Conservation (phyloP, 345 rosid genomes). For the Theobroma cacao region DNA sequence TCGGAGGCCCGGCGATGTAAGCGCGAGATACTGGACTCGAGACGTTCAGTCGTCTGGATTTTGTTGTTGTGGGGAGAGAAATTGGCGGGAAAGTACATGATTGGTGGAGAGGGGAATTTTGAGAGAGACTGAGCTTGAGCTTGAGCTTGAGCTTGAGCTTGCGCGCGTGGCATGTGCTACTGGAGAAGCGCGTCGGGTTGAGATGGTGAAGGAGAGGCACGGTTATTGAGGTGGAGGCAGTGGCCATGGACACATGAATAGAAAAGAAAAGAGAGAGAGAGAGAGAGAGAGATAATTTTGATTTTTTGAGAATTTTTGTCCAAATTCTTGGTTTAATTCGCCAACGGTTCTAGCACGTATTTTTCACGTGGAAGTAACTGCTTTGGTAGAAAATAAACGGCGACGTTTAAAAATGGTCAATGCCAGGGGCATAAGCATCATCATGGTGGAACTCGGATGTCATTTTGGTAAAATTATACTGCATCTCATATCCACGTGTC, state of each 20-base stretch:
- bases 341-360: background rate
- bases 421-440: background rate
- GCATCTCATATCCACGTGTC: background rate
- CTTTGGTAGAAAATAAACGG: background rate
- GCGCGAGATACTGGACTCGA: slow-evolving; percentile 41
- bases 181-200: slow-evolving; percentile 27
- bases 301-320: background rate
- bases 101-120: slow-evolving; percentile 16
- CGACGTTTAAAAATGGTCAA: background rate
- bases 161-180: slow-evolving; percentile 17
- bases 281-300: too few relatives aligned
- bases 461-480: background rate
- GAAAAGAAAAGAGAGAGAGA: background rate
- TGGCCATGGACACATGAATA: too few relatives aligned
- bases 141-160: slow-evolving; percentile 14
- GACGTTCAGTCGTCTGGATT: slow-evolving; percentile 15
- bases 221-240: slow-evolving; percentile 28
- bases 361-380: background rate
- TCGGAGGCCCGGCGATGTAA: slow-evolving; percentile 78
- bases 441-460: background rate
- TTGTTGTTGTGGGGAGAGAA: background rate
- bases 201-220: slow-evolving; percentile 36
- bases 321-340: background rate
- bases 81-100: slow-evolving; percentile 37
- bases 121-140: slow-evolving; percentile 10